A percentile compares a stretch with the other conserved stretches of the same genome.
Conservation (phyloP, 305 asterid genomes). For the Coffea humblotiana region DNA sequence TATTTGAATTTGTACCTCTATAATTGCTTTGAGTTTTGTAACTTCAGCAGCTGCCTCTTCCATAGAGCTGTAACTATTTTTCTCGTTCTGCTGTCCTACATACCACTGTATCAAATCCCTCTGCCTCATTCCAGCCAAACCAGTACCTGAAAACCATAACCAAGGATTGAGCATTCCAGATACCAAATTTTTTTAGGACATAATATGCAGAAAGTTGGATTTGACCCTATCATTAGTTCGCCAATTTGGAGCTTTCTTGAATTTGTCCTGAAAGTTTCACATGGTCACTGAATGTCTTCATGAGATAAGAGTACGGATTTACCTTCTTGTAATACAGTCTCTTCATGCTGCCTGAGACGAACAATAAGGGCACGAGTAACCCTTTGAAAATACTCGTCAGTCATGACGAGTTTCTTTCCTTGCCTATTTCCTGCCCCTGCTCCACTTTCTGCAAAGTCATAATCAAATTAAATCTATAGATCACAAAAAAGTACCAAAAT, state of each 20-base stretch:
- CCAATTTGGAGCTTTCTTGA: background rate
- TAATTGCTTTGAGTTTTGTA: constrained; percentile 74
- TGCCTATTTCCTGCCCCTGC: constrained; percentile 40
- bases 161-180: background rate
- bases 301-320: constrained; percentile 7
- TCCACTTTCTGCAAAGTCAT: constrained; percentile 42
- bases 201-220: background rate
- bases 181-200: background rate
- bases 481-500: background rate
- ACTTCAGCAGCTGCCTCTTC: constrained; percentile 81
- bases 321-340: constrained; percentile 44
- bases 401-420: constrained; percentile 73
- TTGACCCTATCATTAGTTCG: background rate
- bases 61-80: constrained; percentile 56
- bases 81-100: constrained; percentile 71
- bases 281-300: background rate
- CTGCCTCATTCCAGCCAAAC: constrained; percentile 83
- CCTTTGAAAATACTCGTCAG: constrained; percentile 79
- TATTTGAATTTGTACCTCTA: constrained; percentile 56
- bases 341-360: constrained; percentile 51
- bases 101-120: constrained; percentile 88
- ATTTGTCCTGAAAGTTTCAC: background rate
- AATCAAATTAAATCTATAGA: constrained; percentile 7
- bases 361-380: constrained; percentile 55
- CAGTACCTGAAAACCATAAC: constrained; percentile 42